A percentile compares a stretch with the other conserved stretches of the same genome.
phyloP scores from a whole-genome alignment of 2,329 filamentous ascomycete genomes.

The Cercospora janseana region DNA sequence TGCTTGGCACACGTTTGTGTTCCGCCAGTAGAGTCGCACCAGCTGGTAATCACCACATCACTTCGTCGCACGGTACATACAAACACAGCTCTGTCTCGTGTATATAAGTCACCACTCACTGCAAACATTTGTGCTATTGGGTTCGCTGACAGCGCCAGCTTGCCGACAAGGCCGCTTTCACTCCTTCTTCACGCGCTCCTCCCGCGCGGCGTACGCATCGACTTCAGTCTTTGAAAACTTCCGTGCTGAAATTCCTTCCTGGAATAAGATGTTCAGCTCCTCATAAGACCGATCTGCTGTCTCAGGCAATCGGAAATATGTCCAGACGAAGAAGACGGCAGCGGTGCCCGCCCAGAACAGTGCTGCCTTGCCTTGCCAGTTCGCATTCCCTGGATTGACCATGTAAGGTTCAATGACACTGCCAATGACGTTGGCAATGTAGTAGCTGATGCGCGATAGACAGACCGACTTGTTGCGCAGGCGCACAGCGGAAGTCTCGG shows the following conservation, averaged over 20 bases:
- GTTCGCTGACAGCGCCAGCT: no score
- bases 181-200: slow-evolving; percentile 12
- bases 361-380: slow-evolving; percentile 42
- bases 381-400: slow-evolving; percentile 36
- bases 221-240: slow-evolving; percentile 33
- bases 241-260: slow-evolving; percentile 36
- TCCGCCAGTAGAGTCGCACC: no score
- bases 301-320: slow-evolving; percentile 42
- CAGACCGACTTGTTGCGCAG: slow-evolving; percentile 35
- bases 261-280: slow-evolving; percentile 45
- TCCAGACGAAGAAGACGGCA: slow-evolving; percentile 37
- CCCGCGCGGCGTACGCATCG: slow-evolving; percentile 21
- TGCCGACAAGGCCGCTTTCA: not conserved
- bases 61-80: no score
- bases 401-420: slow-evolving; percentile 40
- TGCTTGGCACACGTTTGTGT: no score
- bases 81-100: no score
- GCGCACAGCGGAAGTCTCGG: slow-evolving; percentile 33
- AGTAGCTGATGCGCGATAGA: slow-evolving; percentile 35
- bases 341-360: slow-evolving; percentile 43
- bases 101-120: no score
- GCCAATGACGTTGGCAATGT: slow-evolving; percentile 35
- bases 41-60: no score
- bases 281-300: slow-evolving; percentile 43
- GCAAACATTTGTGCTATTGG: no score